A percentile compares a stretch with the other conserved stretches of the same genome.
Evolutionary conservation across 1,284 basidiomycete species (phyloP).

Genomic region (Dichomitus squalens): DNA sequence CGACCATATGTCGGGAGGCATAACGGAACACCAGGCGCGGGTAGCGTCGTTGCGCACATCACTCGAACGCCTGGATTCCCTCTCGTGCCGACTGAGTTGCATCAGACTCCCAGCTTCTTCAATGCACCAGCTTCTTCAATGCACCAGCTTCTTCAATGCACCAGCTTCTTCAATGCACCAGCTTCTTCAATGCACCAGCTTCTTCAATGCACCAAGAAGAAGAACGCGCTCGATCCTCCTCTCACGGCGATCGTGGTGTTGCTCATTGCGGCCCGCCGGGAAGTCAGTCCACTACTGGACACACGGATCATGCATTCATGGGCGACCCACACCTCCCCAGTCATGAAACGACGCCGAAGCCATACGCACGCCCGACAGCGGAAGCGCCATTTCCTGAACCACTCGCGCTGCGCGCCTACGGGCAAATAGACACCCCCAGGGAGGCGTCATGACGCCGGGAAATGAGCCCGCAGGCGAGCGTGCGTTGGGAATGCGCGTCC

Average conservation of each 20-base stretch:
- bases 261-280: neutral
- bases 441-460: neutral
- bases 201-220: neutral
- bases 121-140: too few relatives aligned
- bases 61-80: neutral
- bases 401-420: neutral
- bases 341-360: neutral
- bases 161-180: too few relatives aligned
- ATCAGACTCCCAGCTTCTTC: too few relatives aligned
- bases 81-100: neutral
- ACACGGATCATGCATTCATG: neutral
- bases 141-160: too few relatives aligned
- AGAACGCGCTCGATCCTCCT: neutral
- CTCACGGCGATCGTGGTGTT: too few relatives aligned
- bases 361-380: neutral
- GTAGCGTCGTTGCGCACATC: neutral
- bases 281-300: constrained; percentile 1
- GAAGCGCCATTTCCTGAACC: neutral
- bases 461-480: neutral
- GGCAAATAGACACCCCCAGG: neutral
- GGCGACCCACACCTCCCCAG: neutral
- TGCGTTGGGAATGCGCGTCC: neutral
- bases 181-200: too few relatives aligned
- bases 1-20: neutral
- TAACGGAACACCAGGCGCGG: neutral